These are phyloP conservation scores for Ascochyta fabae DNA, from an alignment of 2,329 filamentous ascomycete genomes.

Conservation along the genomic window DNA sequence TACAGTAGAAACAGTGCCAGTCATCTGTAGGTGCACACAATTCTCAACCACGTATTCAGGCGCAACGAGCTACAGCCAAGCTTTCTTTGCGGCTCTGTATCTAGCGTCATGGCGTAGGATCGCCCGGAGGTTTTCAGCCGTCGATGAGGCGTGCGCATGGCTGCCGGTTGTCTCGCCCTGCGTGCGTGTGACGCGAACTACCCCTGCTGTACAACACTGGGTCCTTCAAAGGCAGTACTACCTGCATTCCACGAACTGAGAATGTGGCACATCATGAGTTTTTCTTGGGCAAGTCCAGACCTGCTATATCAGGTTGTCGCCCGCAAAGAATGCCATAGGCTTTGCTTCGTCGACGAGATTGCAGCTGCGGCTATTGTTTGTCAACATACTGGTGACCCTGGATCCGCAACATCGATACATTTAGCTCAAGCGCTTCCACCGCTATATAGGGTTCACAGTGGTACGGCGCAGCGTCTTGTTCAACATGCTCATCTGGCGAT, in stretches of 20 bases:
- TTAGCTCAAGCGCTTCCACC: no score
- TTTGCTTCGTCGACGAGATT: constrained; percentile 2
- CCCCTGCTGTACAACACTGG: constrained; percentile 21
- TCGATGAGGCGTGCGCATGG: constrained; percentile 8
- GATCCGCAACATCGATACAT: neutral
- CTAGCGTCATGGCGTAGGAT: constrained; percentile 6
- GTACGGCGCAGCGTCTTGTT: neutral
- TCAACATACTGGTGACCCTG: neutral
- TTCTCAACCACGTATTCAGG: neutral
- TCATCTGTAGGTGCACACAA: neutral
- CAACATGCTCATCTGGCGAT: neutral
- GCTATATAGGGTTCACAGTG: neutral
- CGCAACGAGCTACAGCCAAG: neutral
- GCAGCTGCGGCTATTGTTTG: constrained; percentile 1
- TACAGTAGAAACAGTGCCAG: neutral
- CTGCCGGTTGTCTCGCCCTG: constrained; percentile 14
- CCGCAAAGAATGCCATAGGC: constrained; percentile 7
- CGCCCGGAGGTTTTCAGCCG: constrained; percentile 4
- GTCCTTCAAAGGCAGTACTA: constrained; percentile 7
- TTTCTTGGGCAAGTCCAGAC: constrained; percentile 1
- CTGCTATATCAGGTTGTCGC: constrained; percentile 11
- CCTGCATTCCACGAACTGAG: constrained; percentile 10
- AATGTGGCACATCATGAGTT: constrained; percentile 9
- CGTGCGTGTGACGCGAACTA: constrained; percentile 4
- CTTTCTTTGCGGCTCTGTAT: neutral